Evolutionary conservation across 352 stramenopile species (phyloP).

Genomic region (Phytophthora pistaciae): DNA sequence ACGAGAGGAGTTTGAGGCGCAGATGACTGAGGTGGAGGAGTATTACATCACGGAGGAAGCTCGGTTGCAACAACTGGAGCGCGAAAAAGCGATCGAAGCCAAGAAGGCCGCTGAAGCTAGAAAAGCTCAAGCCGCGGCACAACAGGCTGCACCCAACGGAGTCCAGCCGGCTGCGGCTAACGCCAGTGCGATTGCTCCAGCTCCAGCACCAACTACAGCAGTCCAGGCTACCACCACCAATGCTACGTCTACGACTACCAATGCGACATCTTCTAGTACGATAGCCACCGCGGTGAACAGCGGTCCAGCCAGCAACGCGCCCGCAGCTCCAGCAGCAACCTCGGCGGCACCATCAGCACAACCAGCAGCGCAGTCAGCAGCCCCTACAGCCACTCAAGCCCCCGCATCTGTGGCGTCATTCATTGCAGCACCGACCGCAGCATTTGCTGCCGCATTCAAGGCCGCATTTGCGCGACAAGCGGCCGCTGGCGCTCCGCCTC

Average conservation of each 20-base stretch:
- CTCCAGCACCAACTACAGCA: neutral
- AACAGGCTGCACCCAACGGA: constrained; percentile 6
- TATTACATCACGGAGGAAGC: constrained; percentile 42
- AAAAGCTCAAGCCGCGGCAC: constrained; percentile 14
- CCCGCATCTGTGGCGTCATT: neutral
- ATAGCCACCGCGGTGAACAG: neutral
- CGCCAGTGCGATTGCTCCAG: neutral
- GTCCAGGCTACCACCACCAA: neutral
- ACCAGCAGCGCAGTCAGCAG: neutral
- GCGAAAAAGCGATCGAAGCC: constrained; percentile 34
- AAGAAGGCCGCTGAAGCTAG: constrained; percentile 36
- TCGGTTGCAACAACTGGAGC: constrained; percentile 41
- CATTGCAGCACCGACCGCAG: constrained; percentile 1
- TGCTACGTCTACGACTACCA: neutral
- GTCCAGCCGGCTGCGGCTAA: constrained; percentile 2
- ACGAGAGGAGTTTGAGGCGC: constrained; percentile 53
- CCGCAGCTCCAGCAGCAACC: neutral
- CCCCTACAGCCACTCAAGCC: neutral
- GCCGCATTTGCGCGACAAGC: neutral
- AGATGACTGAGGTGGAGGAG: constrained; percentile 46
- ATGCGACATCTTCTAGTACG: neutral
- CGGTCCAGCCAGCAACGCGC: neutral
- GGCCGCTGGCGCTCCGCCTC: neutral
- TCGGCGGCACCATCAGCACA: constrained; percentile 1
- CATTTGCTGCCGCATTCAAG: constrained; percentile 2